Evolutionary conservation across 208 protist species (phyloP).

Genomic region (Wallacemonas sp.): DNA sequence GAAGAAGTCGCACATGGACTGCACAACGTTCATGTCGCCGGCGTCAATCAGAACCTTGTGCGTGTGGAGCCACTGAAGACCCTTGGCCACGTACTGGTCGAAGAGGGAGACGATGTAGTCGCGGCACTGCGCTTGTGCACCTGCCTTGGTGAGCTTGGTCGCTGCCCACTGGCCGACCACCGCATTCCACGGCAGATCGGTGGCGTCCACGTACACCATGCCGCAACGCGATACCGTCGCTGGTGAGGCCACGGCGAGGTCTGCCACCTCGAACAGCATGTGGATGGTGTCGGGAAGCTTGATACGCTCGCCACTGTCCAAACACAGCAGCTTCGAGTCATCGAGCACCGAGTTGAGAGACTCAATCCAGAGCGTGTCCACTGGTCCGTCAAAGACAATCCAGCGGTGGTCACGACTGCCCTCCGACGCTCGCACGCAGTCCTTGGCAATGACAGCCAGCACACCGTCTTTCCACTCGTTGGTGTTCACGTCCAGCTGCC

Average conservation of each 20-base stretch:
- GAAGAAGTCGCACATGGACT: conserved; percentile 93
- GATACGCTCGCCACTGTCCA: conserved; percentile 97
- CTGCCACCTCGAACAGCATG: conserved; percentile 97
- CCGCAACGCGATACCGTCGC: conserved; percentile 98
- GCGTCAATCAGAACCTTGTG: conserved; percentile 84
- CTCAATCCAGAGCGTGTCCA: conserved; percentile 99
- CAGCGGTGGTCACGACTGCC: conserved; percentile 90
- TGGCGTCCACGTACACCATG: conserved; percentile 97
- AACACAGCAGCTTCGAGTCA: conserved; percentile 97
- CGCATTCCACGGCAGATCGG: conserved; percentile 93
- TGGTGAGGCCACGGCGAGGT: conserved; percentile 97
- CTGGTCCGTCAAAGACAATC: conserved; percentile 98
- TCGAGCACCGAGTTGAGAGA: conserved; percentile 98
- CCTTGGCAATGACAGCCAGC: conserved; percentile 88
- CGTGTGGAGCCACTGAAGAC: conserved; percentile 86
- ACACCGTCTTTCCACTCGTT: conserved; percentile 95
- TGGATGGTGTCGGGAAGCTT: conserved; percentile 95
- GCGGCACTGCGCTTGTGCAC: conserved; percentile 58
- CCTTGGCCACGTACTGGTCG: conserved; percentile 78
- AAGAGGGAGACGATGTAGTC: conserved; percentile 91
- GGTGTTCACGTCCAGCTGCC: conserved; percentile 92
- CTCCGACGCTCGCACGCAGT: conserved; percentile 85
- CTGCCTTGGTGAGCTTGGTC: conserved; percentile 59
- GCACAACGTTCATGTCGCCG: conserved; percentile 92
- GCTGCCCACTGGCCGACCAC: conserved; percentile 89